A percentile compares a stretch with the other conserved stretches of the same genome.
phyloP scores from a whole-genome alignment of 768 basidiomycete genomes.

The Termitomyces eurrhizus region DNA sequence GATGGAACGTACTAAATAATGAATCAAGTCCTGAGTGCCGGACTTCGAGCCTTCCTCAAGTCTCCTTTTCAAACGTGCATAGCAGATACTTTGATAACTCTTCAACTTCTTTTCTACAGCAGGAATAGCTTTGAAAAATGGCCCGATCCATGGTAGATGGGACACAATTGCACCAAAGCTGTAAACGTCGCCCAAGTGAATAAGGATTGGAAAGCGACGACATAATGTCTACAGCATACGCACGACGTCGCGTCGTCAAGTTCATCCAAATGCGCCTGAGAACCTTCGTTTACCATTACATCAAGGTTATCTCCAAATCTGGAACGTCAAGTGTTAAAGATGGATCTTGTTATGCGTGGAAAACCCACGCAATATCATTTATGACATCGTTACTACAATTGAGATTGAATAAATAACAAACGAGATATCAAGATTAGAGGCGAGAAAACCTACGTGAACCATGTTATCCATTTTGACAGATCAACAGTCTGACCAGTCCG shows the following conservation, averaged over 20 bases:
- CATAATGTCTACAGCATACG: background rate
- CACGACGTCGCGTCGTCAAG: slow-evolving; percentile 7
- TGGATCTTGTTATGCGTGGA: background rate
- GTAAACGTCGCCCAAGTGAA: background rate
- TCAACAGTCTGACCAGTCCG: slow-evolving; percentile 19
- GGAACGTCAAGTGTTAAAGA: background rate
- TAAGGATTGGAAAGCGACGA: background rate
- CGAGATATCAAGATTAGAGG: background rate
- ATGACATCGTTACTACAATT: slow-evolving; percentile 31
- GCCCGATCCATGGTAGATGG: slow-evolving; percentile 12
- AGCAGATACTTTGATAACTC: slow-evolving; percentile 32
- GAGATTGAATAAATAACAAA: background rate
- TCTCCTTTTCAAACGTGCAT: slow-evolving; percentile 51
- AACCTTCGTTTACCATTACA: slow-evolving; percentile 10
- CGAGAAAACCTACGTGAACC: slow-evolving; percentile 29
- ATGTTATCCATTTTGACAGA: slow-evolving; percentile 31
- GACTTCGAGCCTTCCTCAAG: slow-evolving; percentile 40
- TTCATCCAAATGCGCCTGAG: background rate
- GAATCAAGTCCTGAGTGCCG: slow-evolving; percentile 15
- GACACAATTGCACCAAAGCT: background rate
- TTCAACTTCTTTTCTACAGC: slow-evolving; percentile 4
- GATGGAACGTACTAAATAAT: slow-evolving; percentile 15
- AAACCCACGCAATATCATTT: slow-evolving; percentile 33
- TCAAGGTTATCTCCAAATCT: slow-evolving; percentile 26
- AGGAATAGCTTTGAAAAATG: slow-evolving; percentile 10